Base-by-base conservation (phyloP, 179 eudicot species). In the Gypsophila paniculata region DNA sequence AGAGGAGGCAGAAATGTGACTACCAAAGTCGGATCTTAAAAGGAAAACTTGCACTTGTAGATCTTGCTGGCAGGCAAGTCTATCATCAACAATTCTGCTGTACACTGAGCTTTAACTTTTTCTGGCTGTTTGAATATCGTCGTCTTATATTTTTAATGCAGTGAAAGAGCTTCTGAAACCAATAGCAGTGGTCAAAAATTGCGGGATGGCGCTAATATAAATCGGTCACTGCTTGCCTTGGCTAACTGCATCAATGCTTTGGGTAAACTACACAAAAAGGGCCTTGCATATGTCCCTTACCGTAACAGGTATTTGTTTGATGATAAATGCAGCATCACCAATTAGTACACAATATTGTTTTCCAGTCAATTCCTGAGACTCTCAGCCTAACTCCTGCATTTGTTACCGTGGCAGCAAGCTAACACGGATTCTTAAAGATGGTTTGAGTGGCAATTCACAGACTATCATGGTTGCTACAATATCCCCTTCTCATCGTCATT, bases 191-290 rank as follows among this genome's bases (percentile, higher is more conserved):
- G 96, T 54, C 86, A 88, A 79, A 90, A 86, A 68, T 74, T 90
- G 68, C 82, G 96, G 70, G 96, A 90, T 82, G 96, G 96, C 19
- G 93, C 96, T 49, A 90, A 88, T 82, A 90, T 90, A 44, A 90
- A 90, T 72, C 84, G 90, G 26, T 90, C 96, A 62, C 87, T 90
- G 54, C 96, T 90, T 75, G 93, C 96, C 78, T 84, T 90, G 76
- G 96, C 96, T 68, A 90, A 90, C 70, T 90, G 96, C 84, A 90
- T 90, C 67, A 90, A 90, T 82, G 96, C 96, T 73, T 72, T 90
- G 69, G 93, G 96, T 22, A 90, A 90, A 78, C 87, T 85, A 72
- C 91, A 85, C 79, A 90, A 90, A 82, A 90, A 88, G 88, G 96
- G 96, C 70, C 87, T 90, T 64, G 96, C 96, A 71, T 90, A 90